Conservation (phyloP, 108 stramenopile genomes). For the Skeletonema potamos region DNA sequence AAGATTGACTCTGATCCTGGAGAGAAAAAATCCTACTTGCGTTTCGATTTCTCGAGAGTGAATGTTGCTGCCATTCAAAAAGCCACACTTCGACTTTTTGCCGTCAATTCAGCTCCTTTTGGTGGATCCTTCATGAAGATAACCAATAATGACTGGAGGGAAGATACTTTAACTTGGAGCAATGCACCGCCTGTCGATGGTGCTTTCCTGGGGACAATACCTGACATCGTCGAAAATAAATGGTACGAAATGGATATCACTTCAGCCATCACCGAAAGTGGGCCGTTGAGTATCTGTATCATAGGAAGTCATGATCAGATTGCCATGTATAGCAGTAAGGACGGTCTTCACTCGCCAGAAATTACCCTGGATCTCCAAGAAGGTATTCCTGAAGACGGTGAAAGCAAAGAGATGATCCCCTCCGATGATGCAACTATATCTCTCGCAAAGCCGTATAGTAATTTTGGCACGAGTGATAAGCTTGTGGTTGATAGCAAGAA, state of each 20-base stretch:
- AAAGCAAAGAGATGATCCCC: conserved; percentile 22
- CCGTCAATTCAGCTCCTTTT: conserved; percentile 19
- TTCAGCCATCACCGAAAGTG: conserved; percentile 31
- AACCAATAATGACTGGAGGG: conserved; percentile 29
- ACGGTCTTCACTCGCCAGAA: conserved; percentile 33
- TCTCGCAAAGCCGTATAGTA: conserved; percentile 20
- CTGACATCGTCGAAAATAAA: conserved; percentile 10
- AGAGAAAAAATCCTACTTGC: conserved; percentile 27
- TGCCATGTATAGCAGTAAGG: conserved; percentile 43
- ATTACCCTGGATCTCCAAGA: conserved; percentile 33
- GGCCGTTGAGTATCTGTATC: conserved; percentile 40
- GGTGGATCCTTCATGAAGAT: conserved; percentile 30
- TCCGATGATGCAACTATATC: conserved; percentile 42
- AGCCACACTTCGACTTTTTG: conserved; percentile 27
- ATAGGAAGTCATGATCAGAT: conserved; percentile 28
- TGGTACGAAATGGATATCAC: conserved; percentile 41
- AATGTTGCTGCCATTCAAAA: conserved; percentile 15
- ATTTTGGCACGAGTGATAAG: conserved; percentile 25
- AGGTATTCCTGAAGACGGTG: conserved; percentile 10
- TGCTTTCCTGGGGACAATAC: conserved; percentile 12
- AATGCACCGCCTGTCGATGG: conserved; percentile 33
- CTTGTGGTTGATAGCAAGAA: conserved; percentile 25
- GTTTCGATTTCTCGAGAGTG: conserved; percentile 37
- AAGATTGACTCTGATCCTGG: conserved; percentile 38
- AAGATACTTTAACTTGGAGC: conserved; percentile 16